These are phyloP conservation scores for Pleurotus citrinopileatus DNA, from an alignment of 768 basidiomycete species.

Conservation along the genomic window DNA sequence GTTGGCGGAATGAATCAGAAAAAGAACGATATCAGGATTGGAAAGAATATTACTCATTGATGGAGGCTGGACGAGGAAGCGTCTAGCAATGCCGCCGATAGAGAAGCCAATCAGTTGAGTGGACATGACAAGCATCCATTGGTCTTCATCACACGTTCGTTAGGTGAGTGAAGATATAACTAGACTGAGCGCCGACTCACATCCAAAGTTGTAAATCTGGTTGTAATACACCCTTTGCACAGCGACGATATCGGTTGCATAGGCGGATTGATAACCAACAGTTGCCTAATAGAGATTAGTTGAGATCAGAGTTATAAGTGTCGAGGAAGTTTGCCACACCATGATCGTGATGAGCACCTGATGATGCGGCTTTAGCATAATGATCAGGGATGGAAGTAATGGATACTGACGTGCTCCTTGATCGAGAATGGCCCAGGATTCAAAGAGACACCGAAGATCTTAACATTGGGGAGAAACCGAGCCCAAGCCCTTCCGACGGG, in stretches of 20 bases:
- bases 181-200: constrained; percentile 31
- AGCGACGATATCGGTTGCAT: constrained; percentile 76
- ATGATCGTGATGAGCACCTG: constrained; percentile 59
- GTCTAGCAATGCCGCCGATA: constrained; percentile 66
- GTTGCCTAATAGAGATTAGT: constrained; percentile 27
- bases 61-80: constrained; percentile 74
- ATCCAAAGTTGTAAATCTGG: constrained; percentile 56
- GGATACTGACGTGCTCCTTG: constrained; percentile 63
- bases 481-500: constrained; percentile 64
- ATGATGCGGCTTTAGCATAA: constrained; percentile 15
- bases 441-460: constrained; percentile 47
- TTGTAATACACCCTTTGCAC: constrained; percentile 74
- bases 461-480: constrained; percentile 46
- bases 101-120: constrained; percentile 82
- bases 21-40: neutral
- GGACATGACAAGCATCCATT: constrained; percentile 78
- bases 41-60: constrained; percentile 54
- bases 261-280: constrained; percentile 49
- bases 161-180: neutral
- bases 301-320: neutral
- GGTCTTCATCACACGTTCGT: constrained; percentile 38
- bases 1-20: constrained; percentile 29
- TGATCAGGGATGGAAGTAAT: constrained; percentile 19
- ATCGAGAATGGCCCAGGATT: constrained; percentile 74
- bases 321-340: constrained; percentile 8